phyloP scores from a whole-genome alignment of 2,329 filamentous ascomycete species.

The Mollisia scopiformis region DNA sequence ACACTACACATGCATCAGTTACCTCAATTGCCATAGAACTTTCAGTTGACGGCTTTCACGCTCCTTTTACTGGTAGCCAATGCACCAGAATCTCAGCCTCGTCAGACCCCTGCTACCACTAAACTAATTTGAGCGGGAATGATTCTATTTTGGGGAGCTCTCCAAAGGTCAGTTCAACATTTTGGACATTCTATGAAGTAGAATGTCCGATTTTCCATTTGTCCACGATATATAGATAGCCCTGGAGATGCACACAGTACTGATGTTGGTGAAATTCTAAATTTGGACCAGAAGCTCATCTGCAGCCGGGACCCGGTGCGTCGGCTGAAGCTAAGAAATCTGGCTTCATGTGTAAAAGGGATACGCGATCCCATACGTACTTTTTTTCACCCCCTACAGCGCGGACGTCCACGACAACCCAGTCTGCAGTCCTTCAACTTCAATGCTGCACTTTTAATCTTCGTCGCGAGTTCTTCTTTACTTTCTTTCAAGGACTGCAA shows the following conservation, averaged over 20 bases:
- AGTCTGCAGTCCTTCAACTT: conserved; percentile 24
- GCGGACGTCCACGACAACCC: conserved; percentile 14
- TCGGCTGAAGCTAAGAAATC: conserved; percentile 14
- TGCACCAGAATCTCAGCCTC: conserved; percentile 15
- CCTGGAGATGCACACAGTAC: background rate
- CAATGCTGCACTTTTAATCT: conserved; percentile 33
- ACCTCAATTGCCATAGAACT: too few species aligned
- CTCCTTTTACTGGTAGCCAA: too few species aligned
- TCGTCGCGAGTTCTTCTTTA: conserved; percentile 28
- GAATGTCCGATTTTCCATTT: background rate
- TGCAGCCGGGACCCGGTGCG: background rate
- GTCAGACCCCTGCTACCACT: conserved; percentile 6
- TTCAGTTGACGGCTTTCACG: too few species aligned
- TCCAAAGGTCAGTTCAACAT: background rate
- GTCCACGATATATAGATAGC: background rate
- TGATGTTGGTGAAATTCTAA: conserved; percentile 6
- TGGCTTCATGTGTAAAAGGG: conserved; percentile 29
- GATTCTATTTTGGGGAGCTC: conserved; percentile 14
- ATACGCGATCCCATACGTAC: conserved; percentile 17
- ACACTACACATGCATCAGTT: too few species aligned
- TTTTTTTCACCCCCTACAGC: conserved; percentile 7
- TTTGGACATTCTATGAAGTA: background rate
- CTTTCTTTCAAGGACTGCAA: conserved; percentile 29
- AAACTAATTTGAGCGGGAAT: background rate
- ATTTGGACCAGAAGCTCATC: background rate